Conservation (phyloP, 2,329 filamentous ascomycete species). For the Fusarium nodosum region DNA sequence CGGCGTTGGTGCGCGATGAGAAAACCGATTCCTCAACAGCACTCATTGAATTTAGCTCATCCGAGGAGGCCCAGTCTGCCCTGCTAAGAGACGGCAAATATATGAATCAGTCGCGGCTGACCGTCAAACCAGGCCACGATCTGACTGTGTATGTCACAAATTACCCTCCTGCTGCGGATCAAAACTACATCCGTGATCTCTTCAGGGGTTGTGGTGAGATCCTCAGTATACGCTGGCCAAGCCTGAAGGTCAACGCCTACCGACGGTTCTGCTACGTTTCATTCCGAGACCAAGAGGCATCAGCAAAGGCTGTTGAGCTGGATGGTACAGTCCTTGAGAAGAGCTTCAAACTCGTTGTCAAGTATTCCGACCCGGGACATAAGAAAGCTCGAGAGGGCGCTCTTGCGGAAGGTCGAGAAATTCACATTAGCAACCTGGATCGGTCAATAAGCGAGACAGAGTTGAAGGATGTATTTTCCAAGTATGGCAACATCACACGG, state of each 20-base stretch:
- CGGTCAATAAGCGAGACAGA: slow-evolving; percentile 74
- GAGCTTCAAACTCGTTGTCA: slow-evolving; percentile 77
- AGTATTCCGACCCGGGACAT: slow-evolving; percentile 84
- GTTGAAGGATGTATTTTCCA: slow-evolving; percentile 76
- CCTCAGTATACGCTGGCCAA: slow-evolving; percentile 88
- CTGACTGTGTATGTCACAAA: slow-evolving; percentile 92
- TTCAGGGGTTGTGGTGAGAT: slow-evolving; percentile 85
- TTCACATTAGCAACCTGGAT: slow-evolving; percentile 81
- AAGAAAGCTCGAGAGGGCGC: slow-evolving; percentile 86
- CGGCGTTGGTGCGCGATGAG: slow-evolving; percentile 71
- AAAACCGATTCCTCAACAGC: slow-evolving; percentile 75
- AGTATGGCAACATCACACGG: slow-evolving; percentile 80
- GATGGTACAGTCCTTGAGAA: slow-evolving; percentile 78
- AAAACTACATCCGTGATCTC: slow-evolving; percentile 74
- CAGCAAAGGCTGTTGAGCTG: slow-evolving; percentile 78
- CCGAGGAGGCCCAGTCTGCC: slow-evolving; percentile 85
- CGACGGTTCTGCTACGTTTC: slow-evolving; percentile 97
- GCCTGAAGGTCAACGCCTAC: slow-evolving; percentile 87
- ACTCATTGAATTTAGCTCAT: slow-evolving; percentile 85
- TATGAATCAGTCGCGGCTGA: slow-evolving; percentile 79
- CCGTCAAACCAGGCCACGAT: slow-evolving; percentile 79
- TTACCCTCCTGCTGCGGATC: slow-evolving; percentile 83
- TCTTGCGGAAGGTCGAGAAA: slow-evolving; percentile 86
- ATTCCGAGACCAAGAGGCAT: slow-evolving; percentile 78
- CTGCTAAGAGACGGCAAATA: slow-evolving; percentile 85